Base-by-base conservation (phyloP, 2,329 filamentous ascomycete genomes). In the Fusarium albidum region DNA sequence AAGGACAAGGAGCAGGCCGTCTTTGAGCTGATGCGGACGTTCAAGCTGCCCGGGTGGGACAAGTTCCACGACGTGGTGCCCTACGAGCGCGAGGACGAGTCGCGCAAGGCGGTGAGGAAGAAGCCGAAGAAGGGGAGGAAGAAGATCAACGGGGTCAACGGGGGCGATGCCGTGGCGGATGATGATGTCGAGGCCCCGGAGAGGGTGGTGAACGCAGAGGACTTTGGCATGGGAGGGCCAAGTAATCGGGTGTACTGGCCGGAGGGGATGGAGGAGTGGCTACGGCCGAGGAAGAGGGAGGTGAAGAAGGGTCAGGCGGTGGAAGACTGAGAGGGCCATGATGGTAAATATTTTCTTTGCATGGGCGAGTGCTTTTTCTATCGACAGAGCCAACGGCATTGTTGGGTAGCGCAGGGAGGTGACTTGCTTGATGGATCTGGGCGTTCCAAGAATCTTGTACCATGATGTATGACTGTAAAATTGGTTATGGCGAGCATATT, bases 1-100 rank as follows among this genome's bases (percentile, higher is more conserved):
- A 98, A 98, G 71, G 94, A 97, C 69, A 98, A 98, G 73, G 94
- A 98, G 71, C 94, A 98, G 72, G 92, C 94, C 0, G 92, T 97
- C 0, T 96, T 98, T 66, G 92, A 96, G 60, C 80, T 98, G 14
- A 97, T 97, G 92, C 83, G 89, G 17, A 92, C 81, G 0, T 96
- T 92, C 71, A 92, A 88, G 65, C 79, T 98, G 1, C 91, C 92
- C 0, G 92, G 92, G 0, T 90, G 87, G 74, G 81, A 95, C 15
- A 82, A 75, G 0, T 86, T 96, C 69, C 89, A 89, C 62, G 86
- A 96, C 48, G 78, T 98, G 2, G 78, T 94, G 3, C 92, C 93
- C 0, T 83, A 93, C 68, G 84, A 88, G 51, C 82, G 93, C 1
- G 79, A 82, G 3, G 93, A 96, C 63, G 91, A 96, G 69, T 88